Evolutionary conservation across 1,284 basidiomycete species (phyloP), one percentile per base, ranked within the genome.

Genomic region (Ustilago esculenta): DNA sequence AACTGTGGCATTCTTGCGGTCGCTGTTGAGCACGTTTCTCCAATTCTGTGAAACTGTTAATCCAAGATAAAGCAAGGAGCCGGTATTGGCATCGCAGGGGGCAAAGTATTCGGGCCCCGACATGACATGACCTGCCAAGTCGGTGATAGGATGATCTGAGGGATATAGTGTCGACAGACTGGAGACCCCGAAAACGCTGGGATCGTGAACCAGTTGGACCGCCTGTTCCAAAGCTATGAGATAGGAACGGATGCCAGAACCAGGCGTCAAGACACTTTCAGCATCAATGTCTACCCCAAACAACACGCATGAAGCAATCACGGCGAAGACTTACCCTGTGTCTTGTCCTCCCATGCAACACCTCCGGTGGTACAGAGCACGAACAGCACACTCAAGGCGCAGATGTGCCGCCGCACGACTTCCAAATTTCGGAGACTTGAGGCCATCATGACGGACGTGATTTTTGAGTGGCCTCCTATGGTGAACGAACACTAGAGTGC

Each of bases 31-130:
- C 7, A 70, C 65, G 49, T 77, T 77, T n/a, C 64, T 43, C 79
- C 79, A 81, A 8, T 71, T 66, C 41, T 79, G 75, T 17, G 79
- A 81, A 32, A 81, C 74, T 7, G 79, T 75, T 27, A 81, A 39
- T 9, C 76, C 80, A 11, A 81, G 66, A 39, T 79, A 69, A 39
- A 78, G 54, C n/a, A 81, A 57, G 32, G 80, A 75, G 12, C 77
- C 77, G 3, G 66, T 40, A 2, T 41, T 35, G 8, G 50, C n/a
- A 35, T 67, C 71, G 54, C 79, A 80, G 0, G 79, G 75, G 2
- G 76, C 74, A 54, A 70, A 81, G 65, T 81, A 81, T 30, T 81
- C 80, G 1, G 76, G 67, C 5, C 77, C 74, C 23, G 61, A 47
- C 14, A 58, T 66, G 39, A 63, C 27, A 27, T 35, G 43, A 9